Conservation (phyloP, 108 stramenopile species). For the Fistulifera solaris region DNA sequence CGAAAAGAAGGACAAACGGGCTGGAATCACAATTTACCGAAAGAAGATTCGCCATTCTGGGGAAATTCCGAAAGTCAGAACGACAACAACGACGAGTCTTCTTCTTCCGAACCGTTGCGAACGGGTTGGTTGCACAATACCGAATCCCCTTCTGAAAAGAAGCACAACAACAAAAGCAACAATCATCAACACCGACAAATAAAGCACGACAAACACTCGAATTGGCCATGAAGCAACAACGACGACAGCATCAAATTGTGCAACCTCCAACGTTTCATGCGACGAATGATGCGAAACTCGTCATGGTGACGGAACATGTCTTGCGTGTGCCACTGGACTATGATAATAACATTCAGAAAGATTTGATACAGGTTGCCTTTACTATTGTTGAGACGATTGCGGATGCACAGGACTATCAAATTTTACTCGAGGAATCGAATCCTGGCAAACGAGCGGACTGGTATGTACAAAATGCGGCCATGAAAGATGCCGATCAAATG, state of each 20-base stretch:
- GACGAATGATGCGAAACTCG: conserved; percentile 17
- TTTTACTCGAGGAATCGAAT: conserved; percentile 17
- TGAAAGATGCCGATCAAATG: conserved; percentile 36
- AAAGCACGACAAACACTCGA: conserved; percentile 35
- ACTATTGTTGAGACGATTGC: conserved; percentile 57
- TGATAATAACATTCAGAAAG: conserved; percentile 15
- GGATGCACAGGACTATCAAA: conserved; percentile 6
- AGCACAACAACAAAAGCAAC: conserved; percentile 10
- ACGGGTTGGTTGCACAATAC: conserved; percentile 88
- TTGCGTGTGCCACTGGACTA: conserved; percentile 54
- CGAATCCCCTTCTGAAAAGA: conserved; percentile 10
- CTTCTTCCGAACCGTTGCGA: conserved; percentile 16
- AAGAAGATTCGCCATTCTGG: conserved; percentile 24
- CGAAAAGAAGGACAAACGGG: conserved; percentile 19
- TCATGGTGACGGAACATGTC: conserved; percentile 75
- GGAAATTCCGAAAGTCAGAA: not conserved
- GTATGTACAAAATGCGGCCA: conserved; percentile 29
- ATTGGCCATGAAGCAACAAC: conserved; percentile 47
- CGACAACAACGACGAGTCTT: conserved; percentile 6
- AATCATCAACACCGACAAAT: conserved; percentile 2
- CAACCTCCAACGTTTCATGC: conserved; percentile 63
- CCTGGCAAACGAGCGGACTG: conserved; percentile 11
- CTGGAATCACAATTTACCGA: conserved; percentile 50
- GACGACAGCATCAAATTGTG: conserved; percentile 72
- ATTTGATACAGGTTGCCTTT: conserved; percentile 54